Conservation (phyloP, 1,139 yeast genomes). For the Blastobotrys serpentis region DNA sequence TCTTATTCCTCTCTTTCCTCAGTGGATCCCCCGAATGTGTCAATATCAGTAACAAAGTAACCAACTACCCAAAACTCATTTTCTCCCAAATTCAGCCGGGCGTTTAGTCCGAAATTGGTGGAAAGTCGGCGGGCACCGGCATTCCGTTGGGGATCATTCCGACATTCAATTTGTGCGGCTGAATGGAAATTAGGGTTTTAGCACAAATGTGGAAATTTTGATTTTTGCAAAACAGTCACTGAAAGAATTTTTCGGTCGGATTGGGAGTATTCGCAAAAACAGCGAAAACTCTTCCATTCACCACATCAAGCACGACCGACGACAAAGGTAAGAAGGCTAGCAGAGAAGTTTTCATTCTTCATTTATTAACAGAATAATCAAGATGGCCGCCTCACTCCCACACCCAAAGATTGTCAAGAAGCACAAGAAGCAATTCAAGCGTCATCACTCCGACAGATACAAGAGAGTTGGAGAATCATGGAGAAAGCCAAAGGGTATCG, state of each 20-base stretch:
- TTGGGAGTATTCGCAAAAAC: constrained; percentile 2
- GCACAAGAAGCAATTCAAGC: constrained; percentile 97
- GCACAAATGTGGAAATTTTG: no score
- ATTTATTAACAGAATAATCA: constrained; percentile 5
- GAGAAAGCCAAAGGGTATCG: constrained; percentile 99
- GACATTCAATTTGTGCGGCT: no score
- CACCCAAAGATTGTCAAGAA: constrained; percentile 99
- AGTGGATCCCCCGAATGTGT: no score
- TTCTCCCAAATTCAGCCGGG: no score
- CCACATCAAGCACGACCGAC: constrained; percentile 8
- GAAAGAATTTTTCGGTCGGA: constrained; percentile 1
- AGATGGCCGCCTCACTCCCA: constrained; percentile 96
- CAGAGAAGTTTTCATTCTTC: neutral
- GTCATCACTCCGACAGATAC: constrained; percentile 99
- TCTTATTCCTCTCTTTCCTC: no score
- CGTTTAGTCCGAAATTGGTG: no score
- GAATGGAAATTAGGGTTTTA: constrained; percentile 2
- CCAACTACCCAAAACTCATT: no score
- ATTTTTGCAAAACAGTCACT: constrained; percentile 9
- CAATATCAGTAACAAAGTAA: no score
- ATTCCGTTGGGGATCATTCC: no score
- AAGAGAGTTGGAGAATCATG: constrained; percentile 97
- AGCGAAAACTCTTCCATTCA: constrained; percentile 8
- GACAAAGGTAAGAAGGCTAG: constrained; percentile 4
- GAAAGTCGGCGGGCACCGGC: no score